These are phyloP conservation scores for Fusarium nurragi DNA, from an alignment of 2,329 filamentous ascomycete species.

Conservation along the genomic window DNA sequence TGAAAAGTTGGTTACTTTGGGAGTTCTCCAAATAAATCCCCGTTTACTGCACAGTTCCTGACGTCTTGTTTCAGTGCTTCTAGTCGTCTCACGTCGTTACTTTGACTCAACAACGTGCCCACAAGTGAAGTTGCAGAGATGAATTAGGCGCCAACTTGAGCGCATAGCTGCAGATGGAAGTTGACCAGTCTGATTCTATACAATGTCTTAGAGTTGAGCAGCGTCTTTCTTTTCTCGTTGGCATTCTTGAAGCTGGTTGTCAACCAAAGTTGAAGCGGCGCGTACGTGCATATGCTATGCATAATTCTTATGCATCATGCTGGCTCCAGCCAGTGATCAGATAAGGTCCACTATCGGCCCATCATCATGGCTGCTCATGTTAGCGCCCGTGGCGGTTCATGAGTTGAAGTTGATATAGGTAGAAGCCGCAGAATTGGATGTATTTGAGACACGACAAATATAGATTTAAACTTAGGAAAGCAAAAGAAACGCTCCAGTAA, in stretches of 20 bases:
- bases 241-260: neutral
- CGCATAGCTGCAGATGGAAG: neutral
- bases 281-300: conserved; percentile 11
- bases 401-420: neutral
- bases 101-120: neutral
- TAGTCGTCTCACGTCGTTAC: conserved; percentile 5
- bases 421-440: neutral
- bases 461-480: neutral
- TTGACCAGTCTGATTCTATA: neutral
- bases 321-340: conserved; percentile 8
- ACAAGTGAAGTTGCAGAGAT: neutral
- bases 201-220: too few relatives aligned
- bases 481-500: too few relatives aligned
- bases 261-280: conserved; percentile 4
- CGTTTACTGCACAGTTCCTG: conserved; percentile 8
- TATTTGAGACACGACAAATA: neutral
- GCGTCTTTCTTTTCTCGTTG: neutral
- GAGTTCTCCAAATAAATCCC: conserved; percentile 1
- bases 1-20: conserved; percentile 3
- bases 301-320: conserved; percentile 16
- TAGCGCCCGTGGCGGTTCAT: conserved; percentile 21
- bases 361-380: conserved; percentile 32
- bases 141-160: neutral
- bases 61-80: conserved; percentile 10
- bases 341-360: conserved; percentile 30